phyloP scores from a whole-genome alignment of 2,329 filamentous ascomycete species.

The Pseudogymnoascus sp. region DNA sequence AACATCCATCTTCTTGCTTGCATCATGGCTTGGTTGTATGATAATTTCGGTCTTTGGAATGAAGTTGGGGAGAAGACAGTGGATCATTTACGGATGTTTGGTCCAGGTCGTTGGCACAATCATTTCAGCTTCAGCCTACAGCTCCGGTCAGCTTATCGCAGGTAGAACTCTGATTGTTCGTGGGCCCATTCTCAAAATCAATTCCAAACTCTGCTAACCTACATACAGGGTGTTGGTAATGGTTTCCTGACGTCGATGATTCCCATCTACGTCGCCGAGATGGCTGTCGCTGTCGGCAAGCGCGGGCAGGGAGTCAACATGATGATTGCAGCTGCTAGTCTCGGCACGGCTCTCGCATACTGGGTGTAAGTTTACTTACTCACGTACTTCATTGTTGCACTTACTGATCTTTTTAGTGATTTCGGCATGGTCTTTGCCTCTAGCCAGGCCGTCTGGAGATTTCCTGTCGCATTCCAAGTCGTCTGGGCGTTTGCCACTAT shows the following conservation, averaged over 20 bases:
- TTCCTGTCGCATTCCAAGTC: constrained; percentile 29
- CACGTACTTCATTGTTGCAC: constrained; percentile 20
- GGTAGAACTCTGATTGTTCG: constrained; percentile 25
- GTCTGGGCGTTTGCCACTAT: constrained; percentile 24
- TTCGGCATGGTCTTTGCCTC: constrained; percentile 28
- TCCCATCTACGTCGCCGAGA: constrained; percentile 29
- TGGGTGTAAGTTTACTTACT: constrained; percentile 28
- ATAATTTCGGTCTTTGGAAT: constrained; percentile 7
- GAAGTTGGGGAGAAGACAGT: not conserved
- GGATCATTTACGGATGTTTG: constrained; percentile 14
- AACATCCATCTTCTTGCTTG: constrained; percentile 26
- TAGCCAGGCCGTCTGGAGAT: constrained; percentile 27
- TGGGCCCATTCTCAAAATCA: not conserved
- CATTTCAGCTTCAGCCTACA: constrained; percentile 24
- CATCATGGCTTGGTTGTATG: constrained; percentile 23
- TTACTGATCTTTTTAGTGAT: constrained; percentile 22
- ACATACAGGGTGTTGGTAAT: constrained; percentile 28
- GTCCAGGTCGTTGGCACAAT: constrained; percentile 28
- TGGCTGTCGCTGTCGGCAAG: constrained; percentile 22
- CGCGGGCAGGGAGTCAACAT: constrained; percentile 27
- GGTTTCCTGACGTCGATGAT: constrained; percentile 27
- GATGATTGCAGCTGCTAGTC: constrained; percentile 25
- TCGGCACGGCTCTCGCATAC: constrained; percentile 27
- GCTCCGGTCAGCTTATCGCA: constrained; percentile 27
- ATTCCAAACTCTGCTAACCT: not conserved